Conservation (phyloP, 148 eudicot species). For the Chenopodium formosanum region DNA sequence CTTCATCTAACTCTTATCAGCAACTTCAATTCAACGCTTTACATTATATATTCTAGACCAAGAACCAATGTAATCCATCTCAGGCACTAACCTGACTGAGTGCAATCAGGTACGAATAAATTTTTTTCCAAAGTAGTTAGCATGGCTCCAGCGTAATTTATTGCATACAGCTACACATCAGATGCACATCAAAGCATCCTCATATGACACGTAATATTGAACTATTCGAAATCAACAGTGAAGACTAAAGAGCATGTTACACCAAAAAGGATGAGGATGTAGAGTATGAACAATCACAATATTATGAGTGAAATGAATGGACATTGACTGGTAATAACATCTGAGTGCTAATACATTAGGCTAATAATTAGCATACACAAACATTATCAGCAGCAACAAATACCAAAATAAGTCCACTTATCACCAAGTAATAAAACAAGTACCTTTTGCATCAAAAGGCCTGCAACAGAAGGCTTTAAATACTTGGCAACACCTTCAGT, state of each 20-base stretch:
- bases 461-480: conserved; percentile 85
- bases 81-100: neutral
- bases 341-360: neutral
- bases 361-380: neutral
- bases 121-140: neutral
- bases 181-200: no score
- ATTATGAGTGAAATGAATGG: no score
- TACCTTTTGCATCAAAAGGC: conserved; percentile 89
- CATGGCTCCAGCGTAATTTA: no score
- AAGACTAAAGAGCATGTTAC: neutral
- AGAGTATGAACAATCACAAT: neutral
- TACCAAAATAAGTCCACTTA: neutral
- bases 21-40: neutral
- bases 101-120: neutral
- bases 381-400: neutral
- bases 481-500: conserved; percentile 79
- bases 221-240: neutral
- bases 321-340: neutral
- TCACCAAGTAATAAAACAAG: neutral
- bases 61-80: neutral
- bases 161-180: no score
- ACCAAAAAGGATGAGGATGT: neutral
- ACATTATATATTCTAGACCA: neutral
- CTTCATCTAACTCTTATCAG: neutral
- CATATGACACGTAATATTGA: no score